A percentile compares a stretch with the other conserved stretches of the same genome.
Conservation (phyloP, 331 rosid genomes). For the Spiraea crenata region DNA sequence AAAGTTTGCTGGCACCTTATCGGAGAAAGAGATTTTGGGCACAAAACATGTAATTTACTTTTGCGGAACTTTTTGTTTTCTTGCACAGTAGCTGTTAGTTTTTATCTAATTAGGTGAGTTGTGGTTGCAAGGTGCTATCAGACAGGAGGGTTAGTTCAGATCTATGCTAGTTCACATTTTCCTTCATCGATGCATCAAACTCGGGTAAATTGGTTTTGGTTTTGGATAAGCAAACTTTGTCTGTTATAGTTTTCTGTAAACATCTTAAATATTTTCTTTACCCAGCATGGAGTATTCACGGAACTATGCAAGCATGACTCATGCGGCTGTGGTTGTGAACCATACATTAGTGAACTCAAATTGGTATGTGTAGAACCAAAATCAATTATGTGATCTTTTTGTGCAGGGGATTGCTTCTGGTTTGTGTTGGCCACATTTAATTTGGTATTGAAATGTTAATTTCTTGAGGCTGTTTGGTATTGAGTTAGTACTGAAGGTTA, state of each 20-base stretch:
- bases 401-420: constrained; percentile 14
- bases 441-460: neutral
- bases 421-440: neutral
- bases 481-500: neutral
- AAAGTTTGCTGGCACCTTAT: constrained; percentile 65
- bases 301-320: constrained; percentile 57
- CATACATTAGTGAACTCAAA: constrained; percentile 45
- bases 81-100: constrained; percentile 14
- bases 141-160: constrained; percentile 83
- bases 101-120: constrained; percentile 35
- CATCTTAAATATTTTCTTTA: constrained; percentile 29
- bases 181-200: constrained; percentile 44
- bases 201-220: constrained; percentile 43
- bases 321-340: constrained; percentile 49
- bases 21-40: constrained; percentile 85
- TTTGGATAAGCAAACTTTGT: neutral
- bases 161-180: constrained; percentile 51
- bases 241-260: constrained; percentile 22
- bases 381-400: neutral
- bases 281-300: constrained; percentile 65
- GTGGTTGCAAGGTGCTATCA: constrained; percentile 54
- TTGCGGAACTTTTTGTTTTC: constrained; percentile 21
- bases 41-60: constrained; percentile 64
- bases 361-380: constrained; percentile 44
- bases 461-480: neutral